Percentiles rank a stretch among this genome's conserved stretches.
Conservation (phyloP, 1,284 basidiomycete genomes). For the Taiwanofungus camphoratus region DNA sequence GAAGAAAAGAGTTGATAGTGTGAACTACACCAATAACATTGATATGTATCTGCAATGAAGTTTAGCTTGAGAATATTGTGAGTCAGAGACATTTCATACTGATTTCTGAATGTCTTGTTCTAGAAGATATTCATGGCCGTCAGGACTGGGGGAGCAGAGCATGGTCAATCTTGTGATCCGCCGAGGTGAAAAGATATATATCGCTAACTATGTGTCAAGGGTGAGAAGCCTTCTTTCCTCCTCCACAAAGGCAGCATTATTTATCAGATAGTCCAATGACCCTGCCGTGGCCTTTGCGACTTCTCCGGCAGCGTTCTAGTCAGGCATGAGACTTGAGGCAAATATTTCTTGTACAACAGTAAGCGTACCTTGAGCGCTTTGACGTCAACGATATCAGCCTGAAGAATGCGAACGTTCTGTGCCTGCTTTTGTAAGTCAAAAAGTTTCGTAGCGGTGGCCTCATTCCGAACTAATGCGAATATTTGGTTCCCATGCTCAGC, state of each 20-base stretch:
- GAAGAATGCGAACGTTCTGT: slow-evolving; percentile 22
- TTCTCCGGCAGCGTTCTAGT: slow-evolving; percentile 16
- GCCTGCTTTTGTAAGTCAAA: slow-evolving; percentile 16
- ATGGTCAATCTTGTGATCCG: not conserved
- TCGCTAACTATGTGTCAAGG: slow-evolving; percentile 14
- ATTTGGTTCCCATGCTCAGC: slow-evolving; percentile 19
- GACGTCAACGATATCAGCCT: slow-evolving; percentile 16
- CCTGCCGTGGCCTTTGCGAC: slow-evolving; percentile 25
- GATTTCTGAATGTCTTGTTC: slow-evolving; percentile 19
- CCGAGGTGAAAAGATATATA: not conserved
- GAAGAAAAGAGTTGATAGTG: slow-evolving; percentile 32
- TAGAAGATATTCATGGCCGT: slow-evolving; percentile 14
- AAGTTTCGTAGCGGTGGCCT: slow-evolving; percentile 13
- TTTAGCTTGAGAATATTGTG: not conserved
- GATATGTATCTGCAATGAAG: slow-evolving; percentile 21
- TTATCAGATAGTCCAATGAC: slow-evolving; percentile 29
- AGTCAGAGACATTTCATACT: slow-evolving; percentile 10
- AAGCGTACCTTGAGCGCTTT: slow-evolving; percentile 17
- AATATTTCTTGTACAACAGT: not conserved
- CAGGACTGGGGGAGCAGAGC: slow-evolving; percentile 2
- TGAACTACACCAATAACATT: slow-evolving; percentile 34
- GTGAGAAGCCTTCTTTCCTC: slow-evolving; percentile 3
- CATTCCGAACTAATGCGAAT: slow-evolving; percentile 25
- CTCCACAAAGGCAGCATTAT: slow-evolving; percentile 24
- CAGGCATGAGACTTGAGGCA: not conserved